phyloP scores from a whole-genome alignment of 176 grass and related monocot genomes.

The Avena insularis region DNA sequence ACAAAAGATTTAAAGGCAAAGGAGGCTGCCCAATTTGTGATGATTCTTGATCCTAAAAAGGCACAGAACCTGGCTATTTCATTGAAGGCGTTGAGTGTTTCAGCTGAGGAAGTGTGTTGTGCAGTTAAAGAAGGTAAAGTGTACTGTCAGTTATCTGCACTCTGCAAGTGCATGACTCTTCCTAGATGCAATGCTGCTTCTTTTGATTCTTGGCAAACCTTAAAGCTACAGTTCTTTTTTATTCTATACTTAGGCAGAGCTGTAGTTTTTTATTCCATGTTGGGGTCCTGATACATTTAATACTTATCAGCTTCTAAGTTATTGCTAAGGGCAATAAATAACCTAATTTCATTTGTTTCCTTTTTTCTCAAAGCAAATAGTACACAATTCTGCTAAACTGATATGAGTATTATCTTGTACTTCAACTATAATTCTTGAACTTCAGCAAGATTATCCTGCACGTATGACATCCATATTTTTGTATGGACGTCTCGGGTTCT shows the following conservation, averaged over 20 bases:
- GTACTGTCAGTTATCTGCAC: conserved; percentile 22
- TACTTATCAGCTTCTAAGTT: not conserved
- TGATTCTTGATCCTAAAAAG: conserved; percentile 81
- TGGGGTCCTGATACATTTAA: conserved; percentile 19
- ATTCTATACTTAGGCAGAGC: not conserved
- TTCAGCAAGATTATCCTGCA: not conserved
- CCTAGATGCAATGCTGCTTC: conserved; percentile 6
- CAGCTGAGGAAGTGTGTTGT: conserved; percentile 62
- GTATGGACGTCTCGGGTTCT: conserved; percentile 23
- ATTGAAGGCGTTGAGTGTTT: conserved; percentile 76
- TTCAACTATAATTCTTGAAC: not conserved
- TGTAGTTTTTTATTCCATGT: not conserved
- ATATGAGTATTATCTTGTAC: conserved; percentile 14
- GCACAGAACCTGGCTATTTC: conserved; percentile 85
- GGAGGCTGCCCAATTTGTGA: conserved; percentile 50
- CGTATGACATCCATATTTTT: conserved; percentile 9
- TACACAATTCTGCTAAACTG: not conserved
- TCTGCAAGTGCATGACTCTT: not conserved
- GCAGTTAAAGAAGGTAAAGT: conserved; percentile 80
- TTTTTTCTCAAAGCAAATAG: not conserved
- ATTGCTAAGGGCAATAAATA: conserved; percentile 3
- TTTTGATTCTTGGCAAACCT: conserved; percentile 5
- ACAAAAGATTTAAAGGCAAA: conserved; percentile 53
- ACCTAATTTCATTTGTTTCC: conserved; percentile 10
- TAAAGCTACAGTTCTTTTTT: conserved; percentile 6